phyloP scores from a whole-genome alignment of 208 protist species.

The Leishmania mexicana region DNA sequence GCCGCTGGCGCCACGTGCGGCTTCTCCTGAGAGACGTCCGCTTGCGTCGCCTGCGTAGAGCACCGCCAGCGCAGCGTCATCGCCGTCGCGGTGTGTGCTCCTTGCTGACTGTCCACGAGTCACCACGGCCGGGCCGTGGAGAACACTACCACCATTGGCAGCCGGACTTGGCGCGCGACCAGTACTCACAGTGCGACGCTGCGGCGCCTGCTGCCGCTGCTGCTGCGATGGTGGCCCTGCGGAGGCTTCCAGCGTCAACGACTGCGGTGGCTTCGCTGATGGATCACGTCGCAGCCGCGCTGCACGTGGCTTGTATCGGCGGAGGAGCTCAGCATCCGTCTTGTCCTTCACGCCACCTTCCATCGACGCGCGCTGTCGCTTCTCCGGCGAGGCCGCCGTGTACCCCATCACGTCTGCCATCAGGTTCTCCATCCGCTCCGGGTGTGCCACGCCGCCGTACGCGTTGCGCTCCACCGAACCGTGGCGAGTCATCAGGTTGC shows the following conservation, averaged over 20 bases:
- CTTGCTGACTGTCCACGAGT: background rate
- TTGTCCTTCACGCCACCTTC: background rate
- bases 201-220: background rate
- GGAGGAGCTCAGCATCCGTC: conserved; percentile 21
- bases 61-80: background rate
- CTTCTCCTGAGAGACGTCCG: background rate
- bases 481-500: background rate
- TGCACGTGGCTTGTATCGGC: conserved; percentile 34
- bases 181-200: background rate
- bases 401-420: conserved; percentile 9
- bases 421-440: conserved; percentile 8
- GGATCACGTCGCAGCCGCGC: background rate
- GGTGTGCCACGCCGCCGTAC: conserved; percentile 19
- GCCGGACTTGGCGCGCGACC: background rate
- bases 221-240: background rate
- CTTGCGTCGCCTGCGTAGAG: background rate
- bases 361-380: background rate
- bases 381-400: conserved; percentile 9
- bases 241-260: background rate
- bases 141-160: background rate
- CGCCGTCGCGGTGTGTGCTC: background rate
- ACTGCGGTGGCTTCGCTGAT: background rate
- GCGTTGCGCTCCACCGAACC: conserved; percentile 3
- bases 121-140: background rate
- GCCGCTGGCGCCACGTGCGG: background rate